These are phyloP conservation scores for Phytopythium cucurbitacearum DNA, from an alignment of 352 stramenopile genomes.

Conservation along the genomic window DNA sequence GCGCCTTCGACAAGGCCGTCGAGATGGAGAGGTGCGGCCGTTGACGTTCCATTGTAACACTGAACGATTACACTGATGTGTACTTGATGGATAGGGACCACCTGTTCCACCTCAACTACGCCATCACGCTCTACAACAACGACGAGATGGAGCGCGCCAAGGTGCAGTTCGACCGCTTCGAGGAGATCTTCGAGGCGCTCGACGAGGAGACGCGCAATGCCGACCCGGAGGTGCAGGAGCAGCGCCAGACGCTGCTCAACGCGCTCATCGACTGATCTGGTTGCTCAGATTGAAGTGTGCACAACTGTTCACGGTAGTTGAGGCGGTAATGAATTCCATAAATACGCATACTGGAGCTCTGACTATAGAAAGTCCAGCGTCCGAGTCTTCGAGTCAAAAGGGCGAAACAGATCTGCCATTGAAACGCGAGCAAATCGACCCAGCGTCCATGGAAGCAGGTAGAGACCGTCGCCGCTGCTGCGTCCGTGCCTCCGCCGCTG, in stretches of 20 bases:
- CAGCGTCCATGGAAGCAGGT: no score
- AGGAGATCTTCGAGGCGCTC: constrained; percentile 71
- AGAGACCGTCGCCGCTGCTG: no score
- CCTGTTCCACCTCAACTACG: constrained; percentile 88
- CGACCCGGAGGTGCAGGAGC: constrained; percentile 67
- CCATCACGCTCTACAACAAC: constrained; percentile 88
- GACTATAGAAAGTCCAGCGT: no score
- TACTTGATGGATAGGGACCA: constrained; percentile 43
- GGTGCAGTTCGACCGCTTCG: constrained; percentile 82
- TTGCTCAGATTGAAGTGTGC: not conserved
- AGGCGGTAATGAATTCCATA: no score
- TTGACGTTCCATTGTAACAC: constrained; percentile 1
- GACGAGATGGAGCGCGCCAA: constrained; percentile 84
- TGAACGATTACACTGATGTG: not conserved
- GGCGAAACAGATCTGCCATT: no score
- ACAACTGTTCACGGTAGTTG: not conserved
- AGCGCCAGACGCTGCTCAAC: constrained; percentile 65
- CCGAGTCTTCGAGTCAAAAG: no score
- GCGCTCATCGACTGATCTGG: constrained; percentile 51
- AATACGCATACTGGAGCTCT: no score
- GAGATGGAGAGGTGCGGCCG: constrained; percentile 72
- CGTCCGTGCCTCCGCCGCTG: no score
- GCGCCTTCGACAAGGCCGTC: constrained; percentile 90
- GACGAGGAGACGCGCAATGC: constrained; percentile 64
- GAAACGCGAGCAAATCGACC: no score